Evolutionary conservation across 78 protist genomes (phyloP), one percentile per base, ranked within the genome.

Genomic region (Dictyostelium capitatum): DNA sequence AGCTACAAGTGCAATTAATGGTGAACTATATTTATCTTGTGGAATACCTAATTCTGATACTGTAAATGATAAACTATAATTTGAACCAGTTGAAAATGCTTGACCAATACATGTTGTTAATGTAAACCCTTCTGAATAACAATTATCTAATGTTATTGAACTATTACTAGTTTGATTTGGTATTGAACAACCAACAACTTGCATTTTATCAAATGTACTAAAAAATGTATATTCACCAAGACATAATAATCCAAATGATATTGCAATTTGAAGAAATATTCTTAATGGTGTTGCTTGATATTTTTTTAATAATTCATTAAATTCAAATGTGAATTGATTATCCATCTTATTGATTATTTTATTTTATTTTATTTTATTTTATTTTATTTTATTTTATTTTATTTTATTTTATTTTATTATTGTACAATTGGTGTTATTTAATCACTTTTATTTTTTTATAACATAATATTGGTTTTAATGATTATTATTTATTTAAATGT

Each of bases 81-180:
- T 72, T 20, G 79, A 72, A 72, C 79, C 54, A 6, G 79, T 46
- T 15, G 28, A 30, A 67, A 32, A 67, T 67, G 12, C 20, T 32
- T 32, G 11, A 32, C 15, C 15, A 15, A 67, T 15, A 32, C 75
- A 67, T 67, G 75, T 67, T 25, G 75, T 32, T 2, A 67, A 32
- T 67, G 28, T 17, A 32, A 32, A 32, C 4, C 48, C 48, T 32
- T 67, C 48, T 15, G 12, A 3, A 32, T 30, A 67, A 67, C 75
- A 67, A 67, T 67, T 67, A 28, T 67, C 48, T 15, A 67, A 67
- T 15, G 75, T 30, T 15, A 28, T 67, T 67, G 75, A 32, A 32
- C 25, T 67, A 30, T 23, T 11, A 8, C 30, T 1, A 57, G 20
- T 25, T 17, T 23, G 12, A 12, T 11, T 67, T 67, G 75, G 19